Percentiles rank a stretch among this genome's conserved stretches.
phyloP scores from a whole-genome alignment of 805 yeast genomes.

The Candida ipomoeae region DNA sequence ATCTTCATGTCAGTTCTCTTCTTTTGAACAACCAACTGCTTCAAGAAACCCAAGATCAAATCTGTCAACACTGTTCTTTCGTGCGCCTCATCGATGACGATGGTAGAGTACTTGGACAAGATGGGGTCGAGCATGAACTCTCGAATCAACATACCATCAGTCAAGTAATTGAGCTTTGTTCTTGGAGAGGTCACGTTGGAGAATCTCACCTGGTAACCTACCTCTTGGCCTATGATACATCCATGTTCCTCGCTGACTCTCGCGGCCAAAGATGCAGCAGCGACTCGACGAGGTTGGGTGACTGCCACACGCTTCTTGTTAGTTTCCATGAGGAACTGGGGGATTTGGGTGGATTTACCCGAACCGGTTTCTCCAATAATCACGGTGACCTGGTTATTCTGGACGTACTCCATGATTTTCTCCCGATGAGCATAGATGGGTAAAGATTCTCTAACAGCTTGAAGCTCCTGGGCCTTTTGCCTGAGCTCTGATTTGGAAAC shows the following conservation, averaged over 20 bases:
- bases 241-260: slow-evolving; percentile 91
- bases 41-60: slow-evolving; percentile 81
- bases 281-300: slow-evolving; percentile 96
- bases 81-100: slow-evolving; percentile 94
- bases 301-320: slow-evolving; percentile 67
- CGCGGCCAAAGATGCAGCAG: slow-evolving; percentile 89
- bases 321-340: slow-evolving; percentile 73
- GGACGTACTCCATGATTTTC: slow-evolving; percentile 53
- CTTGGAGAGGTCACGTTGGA: slow-evolving; percentile 56
- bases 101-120: slow-evolving; percentile 63
- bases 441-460: slow-evolving; percentile 51
- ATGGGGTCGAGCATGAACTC: slow-evolving; percentile 76
- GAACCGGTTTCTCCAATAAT: slow-evolving; percentile 97
- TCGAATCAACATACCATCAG: slow-evolving; percentile 96
- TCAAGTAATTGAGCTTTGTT: slow-evolving; percentile 78
- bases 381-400: slow-evolving; percentile 62
- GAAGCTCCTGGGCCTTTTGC: slow-evolving; percentile 41
- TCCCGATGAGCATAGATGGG: slow-evolving; percentile 76
- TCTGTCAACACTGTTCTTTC: slow-evolving; percentile 93
- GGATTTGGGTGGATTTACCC: slow-evolving; percentile 96
- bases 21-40: slow-evolving; percentile 49
- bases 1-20: slow-evolving; percentile 59
- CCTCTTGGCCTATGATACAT: slow-evolving; percentile 67
- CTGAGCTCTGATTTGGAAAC: slow-evolving; percentile 26
- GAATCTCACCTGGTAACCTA: slow-evolving; percentile 92